These are phyloP conservation scores for Wallacemonas sp. DNA, from an alignment of 208 protist genomes.

Conservation along the genomic window DNA sequence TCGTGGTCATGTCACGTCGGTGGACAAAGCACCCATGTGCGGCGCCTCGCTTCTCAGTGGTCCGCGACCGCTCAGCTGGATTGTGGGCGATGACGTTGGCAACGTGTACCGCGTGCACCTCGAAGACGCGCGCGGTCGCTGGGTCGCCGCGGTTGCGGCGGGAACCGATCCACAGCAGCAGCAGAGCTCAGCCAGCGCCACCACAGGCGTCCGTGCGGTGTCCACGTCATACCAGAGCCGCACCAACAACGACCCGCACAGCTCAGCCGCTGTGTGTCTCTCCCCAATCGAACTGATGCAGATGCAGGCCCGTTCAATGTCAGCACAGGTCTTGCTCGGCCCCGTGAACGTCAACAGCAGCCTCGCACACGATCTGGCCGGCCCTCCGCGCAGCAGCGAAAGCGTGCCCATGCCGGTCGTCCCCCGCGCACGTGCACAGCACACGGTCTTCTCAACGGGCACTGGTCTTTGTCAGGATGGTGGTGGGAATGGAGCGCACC, in stretches of 20 bases:
- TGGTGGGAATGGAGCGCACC: neutral
- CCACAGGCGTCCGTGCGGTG: too few relatives aligned
- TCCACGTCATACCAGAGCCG: too few relatives aligned
- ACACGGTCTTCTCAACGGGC: neutral
- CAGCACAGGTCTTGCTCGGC: constrained; percentile 19
- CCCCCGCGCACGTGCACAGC: neutral
- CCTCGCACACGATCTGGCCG: constrained; percentile 7
- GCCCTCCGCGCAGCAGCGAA: neutral
- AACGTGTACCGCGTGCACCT: constrained; percentile 77
- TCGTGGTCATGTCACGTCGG: too few relatives aligned
- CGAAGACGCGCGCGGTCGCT: constrained; percentile 17
- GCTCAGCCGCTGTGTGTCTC: neutral
- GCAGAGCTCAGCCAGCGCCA: too few relatives aligned
- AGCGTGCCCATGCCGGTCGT: constrained; percentile 5
- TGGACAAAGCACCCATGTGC: too few relatives aligned
- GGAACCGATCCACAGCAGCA: neutral
- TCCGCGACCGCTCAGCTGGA: constrained; percentile 33
- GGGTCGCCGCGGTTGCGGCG: neutral
- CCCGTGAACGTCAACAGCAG: constrained; percentile 20
- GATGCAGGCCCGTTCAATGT: neutral
- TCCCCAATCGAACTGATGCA: neutral
- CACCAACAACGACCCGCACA: too few relatives aligned
- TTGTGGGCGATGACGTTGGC: constrained; percentile 69
- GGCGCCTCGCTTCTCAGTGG: too few relatives aligned
- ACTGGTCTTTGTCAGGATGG: neutral